phyloP scores from a whole-genome alignment of 768 basidiomycete species.

The Tulasnella sp. region DNA sequence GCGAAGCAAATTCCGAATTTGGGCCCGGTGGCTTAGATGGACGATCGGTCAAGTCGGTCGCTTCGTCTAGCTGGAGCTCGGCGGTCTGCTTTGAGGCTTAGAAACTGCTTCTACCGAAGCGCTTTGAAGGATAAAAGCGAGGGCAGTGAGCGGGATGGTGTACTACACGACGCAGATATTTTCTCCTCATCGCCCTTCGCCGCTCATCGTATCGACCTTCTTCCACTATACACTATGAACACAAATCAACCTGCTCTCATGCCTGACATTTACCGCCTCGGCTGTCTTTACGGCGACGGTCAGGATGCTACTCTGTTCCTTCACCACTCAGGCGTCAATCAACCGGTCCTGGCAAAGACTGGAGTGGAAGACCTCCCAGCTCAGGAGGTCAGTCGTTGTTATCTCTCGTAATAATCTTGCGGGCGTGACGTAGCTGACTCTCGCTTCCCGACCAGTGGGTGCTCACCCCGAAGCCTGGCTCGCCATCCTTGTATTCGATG shows the following conservation, averaged over 20 bases:
- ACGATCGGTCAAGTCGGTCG: too few relatives aligned
- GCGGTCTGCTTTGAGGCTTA: not conserved
- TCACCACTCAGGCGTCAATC: not conserved
- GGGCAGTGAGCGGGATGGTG: not conserved
- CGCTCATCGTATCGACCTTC: not conserved
- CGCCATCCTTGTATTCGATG: not conserved
- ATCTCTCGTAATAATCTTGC: not conserved
- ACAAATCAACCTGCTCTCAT: not conserved
- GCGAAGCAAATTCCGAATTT: too few relatives aligned
- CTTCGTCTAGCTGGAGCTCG: too few relatives aligned
- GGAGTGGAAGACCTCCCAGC: not conserved
- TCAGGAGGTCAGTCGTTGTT: not conserved
- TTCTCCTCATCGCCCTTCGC: not conserved
- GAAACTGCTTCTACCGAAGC: not conserved
- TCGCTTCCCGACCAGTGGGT: not conserved
- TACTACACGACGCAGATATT: not conserved
- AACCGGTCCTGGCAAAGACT: not conserved
- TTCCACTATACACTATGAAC: not conserved
- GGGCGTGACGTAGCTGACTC: not conserved
- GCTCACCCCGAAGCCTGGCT: not conserved
- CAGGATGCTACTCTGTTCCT: not conserved
- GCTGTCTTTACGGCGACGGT: not conserved
- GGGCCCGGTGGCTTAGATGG: too few relatives aligned
- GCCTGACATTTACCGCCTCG: not conserved
- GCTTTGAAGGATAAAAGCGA: not conserved